Base-by-base conservation (phyloP, 108 stramenopile genomes). In the Nannochloropsis oceanica region DNA sequence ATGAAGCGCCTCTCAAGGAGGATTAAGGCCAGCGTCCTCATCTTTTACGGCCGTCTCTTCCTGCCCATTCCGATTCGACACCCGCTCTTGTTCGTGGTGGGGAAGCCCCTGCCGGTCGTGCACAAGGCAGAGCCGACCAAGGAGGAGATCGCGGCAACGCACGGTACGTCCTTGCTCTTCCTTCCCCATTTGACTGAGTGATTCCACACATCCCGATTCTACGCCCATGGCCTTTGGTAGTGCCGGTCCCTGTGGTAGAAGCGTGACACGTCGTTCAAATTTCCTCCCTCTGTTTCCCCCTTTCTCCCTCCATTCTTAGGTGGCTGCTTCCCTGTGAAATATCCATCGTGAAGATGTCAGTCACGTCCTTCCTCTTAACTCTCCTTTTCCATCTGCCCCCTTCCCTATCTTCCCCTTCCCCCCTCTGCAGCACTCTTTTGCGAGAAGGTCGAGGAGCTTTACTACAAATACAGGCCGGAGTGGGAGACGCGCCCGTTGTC, bases 401-500 rank as follows among this genome's bases (percentile, higher is more conserved):
- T 8, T 18, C n/a, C 59, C 59, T 73, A 1, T 22, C 59, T 73
- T 2, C 59, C 59, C 59, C n/a, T n/a, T 73, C 59, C 59, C 59
- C 59, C 59, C 59, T 73, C n/a, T 73, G 8, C 59, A 73, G 59
- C 59, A 18, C 59, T 73, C 22, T 73, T 73, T 73, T 73, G 59
- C 7, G 43, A 42, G 59, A 79, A 81, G 43, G 88, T 91, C 8
- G 85, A 84, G 82, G 89, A 84, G 18, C 26, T 89, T 25, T 90
- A 90, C 83, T 80, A 87, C 79, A 83, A 84, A 14, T 86, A 87
- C 43, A 86, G 88, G 14, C 90, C 90, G 9, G 44, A 43, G 24
- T 90, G 90, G 90, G 90, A 90, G 79, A 89, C 81, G 42, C 86
- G 89, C n/a, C 84, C 34, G 26, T 80, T 90, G 11, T 27, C 86